These are phyloP conservation scores for Fusarium aywerte DNA, from an alignment of 2,329 filamentous ascomycete species.

Conservation along the genomic window DNA sequence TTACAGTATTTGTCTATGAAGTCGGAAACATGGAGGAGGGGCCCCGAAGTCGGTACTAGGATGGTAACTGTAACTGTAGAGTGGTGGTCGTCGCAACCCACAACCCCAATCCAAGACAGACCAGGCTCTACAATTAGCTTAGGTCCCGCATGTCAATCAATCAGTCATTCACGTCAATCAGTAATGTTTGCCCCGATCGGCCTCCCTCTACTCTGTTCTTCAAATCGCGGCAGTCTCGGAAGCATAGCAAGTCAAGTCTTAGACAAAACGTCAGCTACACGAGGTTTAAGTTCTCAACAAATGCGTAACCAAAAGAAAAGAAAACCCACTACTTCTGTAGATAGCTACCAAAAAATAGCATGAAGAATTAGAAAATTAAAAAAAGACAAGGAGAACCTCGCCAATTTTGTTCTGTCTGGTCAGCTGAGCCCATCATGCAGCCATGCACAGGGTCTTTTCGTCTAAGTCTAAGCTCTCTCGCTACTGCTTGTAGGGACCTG, in stretches of 20 bases:
- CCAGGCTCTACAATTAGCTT: neutral
- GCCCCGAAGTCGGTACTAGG: conserved; percentile 1
- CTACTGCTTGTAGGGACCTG: conserved; percentile 36
- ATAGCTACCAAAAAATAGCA: too few relatives aligned
- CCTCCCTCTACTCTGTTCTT: conserved; percentile 12
- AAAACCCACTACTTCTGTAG: too few relatives aligned
- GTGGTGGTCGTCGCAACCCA: conserved; percentile 2
- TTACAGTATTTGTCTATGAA: neutral
- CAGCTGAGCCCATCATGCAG: conserved; percentile 28
- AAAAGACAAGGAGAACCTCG: conserved; percentile 19
- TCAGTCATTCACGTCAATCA: conserved; percentile 2
- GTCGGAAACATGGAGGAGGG: conserved; percentile 2
- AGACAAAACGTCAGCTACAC: conserved; percentile 33
- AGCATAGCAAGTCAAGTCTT: neutral
- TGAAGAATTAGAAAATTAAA: neutral
- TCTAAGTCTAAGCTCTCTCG: conserved; percentile 7
- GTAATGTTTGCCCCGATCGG: conserved; percentile 14
- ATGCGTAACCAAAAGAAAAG: neutral
- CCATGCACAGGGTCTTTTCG: neutral
- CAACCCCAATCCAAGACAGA: neutral
- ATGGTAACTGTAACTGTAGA: neutral
- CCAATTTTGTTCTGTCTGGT: conserved; percentile 18
- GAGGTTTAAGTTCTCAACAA: conserved; percentile 6
- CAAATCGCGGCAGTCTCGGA: conserved; percentile 34
- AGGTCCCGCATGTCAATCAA: conserved; percentile 20